These are phyloP conservation scores for Ochromonas danica DNA, from an alignment of 108 stramenopile genomes.

Conservation along the genomic window DNA sequence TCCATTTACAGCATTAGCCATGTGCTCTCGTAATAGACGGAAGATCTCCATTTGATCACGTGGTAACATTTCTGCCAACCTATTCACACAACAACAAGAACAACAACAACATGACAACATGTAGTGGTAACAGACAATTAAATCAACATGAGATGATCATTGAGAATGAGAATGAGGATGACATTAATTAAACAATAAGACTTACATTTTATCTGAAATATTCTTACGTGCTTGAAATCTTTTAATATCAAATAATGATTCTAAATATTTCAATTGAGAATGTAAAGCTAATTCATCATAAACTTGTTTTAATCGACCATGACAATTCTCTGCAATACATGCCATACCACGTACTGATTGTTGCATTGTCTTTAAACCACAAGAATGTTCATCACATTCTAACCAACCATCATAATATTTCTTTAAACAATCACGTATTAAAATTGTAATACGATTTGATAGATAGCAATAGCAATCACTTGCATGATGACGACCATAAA, in stretches of 20 bases:
- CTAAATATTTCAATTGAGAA: conserved; percentile 59
- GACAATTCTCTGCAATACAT: conserved; percentile 50
- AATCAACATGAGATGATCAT: too few species aligned
- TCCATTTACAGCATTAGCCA: conserved; percentile 38
- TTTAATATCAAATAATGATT: conserved; percentile 56
- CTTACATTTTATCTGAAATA: background rate
- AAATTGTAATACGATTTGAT: conserved; percentile 49
- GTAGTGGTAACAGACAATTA: too few species aligned
- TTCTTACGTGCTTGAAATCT: conserved; percentile 42
- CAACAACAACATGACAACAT: background rate
- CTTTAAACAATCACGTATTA: conserved; percentile 44
- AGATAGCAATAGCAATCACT: conserved; percentile 53
- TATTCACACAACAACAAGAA: background rate
- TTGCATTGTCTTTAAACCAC: conserved; percentile 52
- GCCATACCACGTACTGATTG: conserved; percentile 53
- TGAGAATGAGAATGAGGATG: too few species aligned
- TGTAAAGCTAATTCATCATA: conserved; percentile 54
- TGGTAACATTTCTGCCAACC: background rate
- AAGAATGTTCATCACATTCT: conserved; percentile 51
- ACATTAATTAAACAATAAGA: too few species aligned
- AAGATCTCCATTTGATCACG: background rate
- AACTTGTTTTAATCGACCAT: conserved; percentile 44
- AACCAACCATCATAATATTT: conserved; percentile 58
- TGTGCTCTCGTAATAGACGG: background rate
- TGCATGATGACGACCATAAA: conserved; percentile 40